phyloP scores from a whole-genome alignment of 2,329 filamentous ascomycete species.

The Penicillium sp. region DNA sequence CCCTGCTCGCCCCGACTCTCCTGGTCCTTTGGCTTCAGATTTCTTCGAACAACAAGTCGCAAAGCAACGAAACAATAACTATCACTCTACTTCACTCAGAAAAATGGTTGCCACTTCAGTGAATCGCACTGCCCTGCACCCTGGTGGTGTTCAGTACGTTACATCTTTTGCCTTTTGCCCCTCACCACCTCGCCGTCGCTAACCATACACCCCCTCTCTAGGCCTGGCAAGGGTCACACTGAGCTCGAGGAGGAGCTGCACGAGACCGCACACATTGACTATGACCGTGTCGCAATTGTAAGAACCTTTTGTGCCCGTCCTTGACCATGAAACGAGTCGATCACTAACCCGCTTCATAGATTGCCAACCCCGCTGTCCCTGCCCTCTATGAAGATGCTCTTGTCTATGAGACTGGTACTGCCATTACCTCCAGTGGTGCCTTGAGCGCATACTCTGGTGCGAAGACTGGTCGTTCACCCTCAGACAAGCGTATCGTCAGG shows the following conservation, averaged over 20 bases:
- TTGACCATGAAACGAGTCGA: not conserved
- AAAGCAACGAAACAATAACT: conserved; percentile 56
- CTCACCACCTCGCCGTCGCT: conserved; percentile 15
- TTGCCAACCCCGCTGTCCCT: conserved; percentile 89
- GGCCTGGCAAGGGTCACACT: conserved; percentile 81
- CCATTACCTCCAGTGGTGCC: conserved; percentile 92
- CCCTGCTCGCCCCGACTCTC: conserved; percentile 40
- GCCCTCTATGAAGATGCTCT: conserved; percentile 98
- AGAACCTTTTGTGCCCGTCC: conserved; percentile 32
- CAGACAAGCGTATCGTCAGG: conserved; percentile 96
- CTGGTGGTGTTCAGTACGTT: conserved; percentile 81
- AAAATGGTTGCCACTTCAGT: conserved; percentile 55
- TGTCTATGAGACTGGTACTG: conserved; percentile 94
- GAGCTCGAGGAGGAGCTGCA: conserved; percentile 97
- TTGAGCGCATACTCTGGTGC: conserved; percentile 96
- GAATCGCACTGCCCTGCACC: conserved; percentile 91
- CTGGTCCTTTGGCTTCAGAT: conserved; percentile 50
- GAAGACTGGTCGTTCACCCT: conserved; percentile 94
- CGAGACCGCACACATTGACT: conserved; percentile 97
- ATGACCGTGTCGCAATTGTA: conserved; percentile 96
- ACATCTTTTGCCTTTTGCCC: conserved; percentile 5
- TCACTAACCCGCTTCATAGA: conserved; percentile 38
- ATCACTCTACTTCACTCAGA: conserved; percentile 55
- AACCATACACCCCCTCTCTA: conserved; percentile 35
- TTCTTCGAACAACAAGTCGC: conserved; percentile 55